Evolutionary conservation across 2,329 filamentous ascomycete species (phyloP).

Genomic region (Sphaerulina vaccinii): DNA sequence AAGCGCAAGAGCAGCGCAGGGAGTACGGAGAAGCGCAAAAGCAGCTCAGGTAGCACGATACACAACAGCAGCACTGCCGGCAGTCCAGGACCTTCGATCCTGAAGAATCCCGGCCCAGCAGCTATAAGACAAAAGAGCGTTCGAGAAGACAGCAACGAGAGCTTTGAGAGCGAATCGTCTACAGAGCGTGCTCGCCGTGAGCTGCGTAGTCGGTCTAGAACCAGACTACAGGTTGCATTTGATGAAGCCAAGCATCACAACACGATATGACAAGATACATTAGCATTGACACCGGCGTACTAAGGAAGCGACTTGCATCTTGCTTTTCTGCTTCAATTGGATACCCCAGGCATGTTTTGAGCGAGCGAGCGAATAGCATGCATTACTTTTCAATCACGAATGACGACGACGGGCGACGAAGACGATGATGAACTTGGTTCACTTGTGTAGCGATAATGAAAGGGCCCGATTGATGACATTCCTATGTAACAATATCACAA

Average conservation of each 20-base stretch:
- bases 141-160: conserved; percentile 13
- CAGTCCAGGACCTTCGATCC: conserved; percentile 13
- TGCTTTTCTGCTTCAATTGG: not conserved
- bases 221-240: conserved; percentile 5
- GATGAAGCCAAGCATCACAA: not conserved
- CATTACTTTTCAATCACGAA: not conserved
- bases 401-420: not conserved
- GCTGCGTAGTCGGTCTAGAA: conserved; percentile 14
- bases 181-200: conserved; percentile 13
- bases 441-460: not conserved
- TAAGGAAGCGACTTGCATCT: not conserved
- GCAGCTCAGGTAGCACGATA: conserved; percentile 1
- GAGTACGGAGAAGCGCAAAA: conserved; percentile 21
- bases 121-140: conserved; percentile 8
- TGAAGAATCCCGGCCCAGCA: conserved; percentile 15
- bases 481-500: not conserved
- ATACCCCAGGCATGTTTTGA: not conserved
- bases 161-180: conserved; percentile 16
- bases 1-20: conserved; percentile 11
- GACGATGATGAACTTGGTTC: not conserved
- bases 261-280: not conserved
- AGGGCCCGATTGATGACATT: not conserved
- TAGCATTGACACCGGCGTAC: not conserved
- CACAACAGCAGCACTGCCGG: not conserved
- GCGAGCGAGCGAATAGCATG: not conserved